phyloP scores from a whole-genome alignment of 2,329 filamentous ascomycete species.

The Arthrobotrys sinensis region DNA sequence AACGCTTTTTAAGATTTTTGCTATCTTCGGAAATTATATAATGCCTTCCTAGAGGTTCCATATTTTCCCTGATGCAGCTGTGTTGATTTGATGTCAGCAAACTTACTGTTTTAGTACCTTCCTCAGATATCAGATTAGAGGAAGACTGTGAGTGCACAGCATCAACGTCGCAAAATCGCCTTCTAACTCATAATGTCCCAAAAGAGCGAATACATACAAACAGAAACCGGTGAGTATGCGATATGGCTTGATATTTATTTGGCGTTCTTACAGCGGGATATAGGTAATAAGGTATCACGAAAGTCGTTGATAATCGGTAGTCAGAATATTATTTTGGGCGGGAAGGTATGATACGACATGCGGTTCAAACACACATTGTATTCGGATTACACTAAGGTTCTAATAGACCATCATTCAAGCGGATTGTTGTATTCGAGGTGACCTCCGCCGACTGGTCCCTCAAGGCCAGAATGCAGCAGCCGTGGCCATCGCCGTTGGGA shows the following conservation, averaged over 20 bases:
- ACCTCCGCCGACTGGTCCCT: conserved; percentile 78
- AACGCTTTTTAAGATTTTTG: too few relatives aligned
- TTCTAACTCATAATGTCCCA: conserved; percentile 32
- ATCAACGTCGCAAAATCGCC: not conserved
- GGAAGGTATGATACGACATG: conserved; percentile 70
- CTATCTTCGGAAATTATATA: too few relatives aligned
- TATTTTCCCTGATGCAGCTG: too few relatives aligned
- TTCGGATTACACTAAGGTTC: not conserved
- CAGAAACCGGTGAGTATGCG: conserved; percentile 41
- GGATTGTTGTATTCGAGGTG: conserved; percentile 92
- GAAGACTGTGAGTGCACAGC: not conserved
- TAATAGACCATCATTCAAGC: conserved; percentile 86
- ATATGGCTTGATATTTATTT: not conserved
- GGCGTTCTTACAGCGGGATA: not conserved
- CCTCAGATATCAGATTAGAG: too few relatives aligned
- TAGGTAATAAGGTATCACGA: conserved; percentile 95
- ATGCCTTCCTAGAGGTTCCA: too few relatives aligned
- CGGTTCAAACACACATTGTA: not conserved
- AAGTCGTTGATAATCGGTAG: conserved; percentile 93
- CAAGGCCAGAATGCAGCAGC: conserved; percentile 68
- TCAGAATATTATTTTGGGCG: conserved; percentile 96
- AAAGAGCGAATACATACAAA: conserved; percentile 58
- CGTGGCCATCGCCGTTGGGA: conserved; percentile 86
- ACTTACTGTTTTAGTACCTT: too few relatives aligned
- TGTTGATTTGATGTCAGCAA: too few relatives aligned